Conservation (phyloP, 2,329 filamentous ascomycete genomes). For the Fusarium euwallaceae region DNA sequence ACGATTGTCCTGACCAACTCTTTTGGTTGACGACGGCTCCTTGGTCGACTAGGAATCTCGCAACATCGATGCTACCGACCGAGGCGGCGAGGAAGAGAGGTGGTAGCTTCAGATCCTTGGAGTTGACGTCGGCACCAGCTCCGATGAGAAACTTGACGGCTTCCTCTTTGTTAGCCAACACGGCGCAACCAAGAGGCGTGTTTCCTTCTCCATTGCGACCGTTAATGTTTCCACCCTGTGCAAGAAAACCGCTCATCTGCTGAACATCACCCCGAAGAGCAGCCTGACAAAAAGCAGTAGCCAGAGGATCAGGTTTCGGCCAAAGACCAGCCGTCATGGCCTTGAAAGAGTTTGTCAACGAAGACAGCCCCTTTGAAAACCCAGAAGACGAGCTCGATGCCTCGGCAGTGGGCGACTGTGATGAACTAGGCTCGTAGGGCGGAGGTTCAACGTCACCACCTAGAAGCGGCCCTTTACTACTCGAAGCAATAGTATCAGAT, state of each 20-base stretch:
- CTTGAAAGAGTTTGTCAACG: slow-evolving; percentile 52
- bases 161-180: slow-evolving; percentile 48
- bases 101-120: slow-evolving; percentile 46
- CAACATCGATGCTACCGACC: slow-evolving; percentile 46
- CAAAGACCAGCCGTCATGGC: slow-evolving; percentile 51
- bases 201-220: slow-evolving; percentile 54
- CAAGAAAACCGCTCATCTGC: slow-evolving; percentile 51
- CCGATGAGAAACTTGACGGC: slow-evolving; percentile 51
- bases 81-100: slow-evolving; percentile 52
- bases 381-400: slow-evolving; percentile 21
- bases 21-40: slow-evolving; percentile 50
- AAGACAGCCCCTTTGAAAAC: slow-evolving; percentile 44
- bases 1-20: slow-evolving; percentile 47
- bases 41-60: slow-evolving; percentile 45
- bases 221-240: slow-evolving; percentile 53
- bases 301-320: slow-evolving; percentile 54
- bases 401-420: slow-evolving; percentile 8
- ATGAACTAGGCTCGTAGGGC: slow-evolving; percentile 41
- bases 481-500: slow-evolving; percentile 20
- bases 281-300: slow-evolving; percentile 54
- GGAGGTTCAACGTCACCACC: slow-evolving; percentile 38
- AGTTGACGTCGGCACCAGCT: slow-evolving; percentile 47
- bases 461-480: slow-evolving; percentile 29
- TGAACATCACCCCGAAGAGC: slow-evolving; percentile 49
- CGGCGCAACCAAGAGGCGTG: slow-evolving; percentile 52